Evolutionary conservation across 2,329 filamentous ascomycete species (phyloP), one percentile per base, ranked within the genome.

Genomic region (Beauveria sp.): DNA sequence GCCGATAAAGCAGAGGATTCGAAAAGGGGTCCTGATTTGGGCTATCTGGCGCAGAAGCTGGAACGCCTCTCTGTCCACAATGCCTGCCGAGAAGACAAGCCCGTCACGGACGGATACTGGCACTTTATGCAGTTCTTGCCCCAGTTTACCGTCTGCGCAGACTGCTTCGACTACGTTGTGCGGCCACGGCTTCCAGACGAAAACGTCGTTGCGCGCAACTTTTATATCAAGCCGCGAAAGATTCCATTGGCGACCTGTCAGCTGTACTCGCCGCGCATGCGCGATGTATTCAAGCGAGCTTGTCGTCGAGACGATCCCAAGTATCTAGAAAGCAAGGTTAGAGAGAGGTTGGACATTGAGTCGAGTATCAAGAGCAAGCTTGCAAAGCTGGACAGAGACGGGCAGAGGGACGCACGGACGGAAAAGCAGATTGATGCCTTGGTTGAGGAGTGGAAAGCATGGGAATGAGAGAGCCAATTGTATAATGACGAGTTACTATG

Each of bases 151-250:
- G 88, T 96, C 4, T 98, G 93, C 73, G 86, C 89, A 65, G 90
- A 93, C 73, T 98, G 93, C 73, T 96, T 89, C 71, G 84, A 90
- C 18, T 86, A 91, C 24, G 83, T 91, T 1, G 84, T 96, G n/a
- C 85, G 83, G 73, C 91, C 92, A 1, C 78, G 85, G 56, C 75
- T 87, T 1, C 77, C 80, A 34, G 77, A 80, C 18, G 72, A 75
- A 58, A 75, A 76, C 46, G 75, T 82, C 1, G 78, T 93, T 26
- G 86, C 88, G 10, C 76, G 81, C 20, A 83, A 87, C 65, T 89
- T 95, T 67, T 85, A 84, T 65, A 80, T 81, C 61, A 79, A 83
- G 16, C 79, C 85, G 26, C 82, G 85, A 65, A 79, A 80, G 14
- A 73, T 88, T 5, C 71, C 77, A 0, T 74, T 78, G 66, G 83